phyloP scores from a whole-genome alignment of 169 alveolate genomes.

The Cryptosporidium ubiquitum region DNA sequence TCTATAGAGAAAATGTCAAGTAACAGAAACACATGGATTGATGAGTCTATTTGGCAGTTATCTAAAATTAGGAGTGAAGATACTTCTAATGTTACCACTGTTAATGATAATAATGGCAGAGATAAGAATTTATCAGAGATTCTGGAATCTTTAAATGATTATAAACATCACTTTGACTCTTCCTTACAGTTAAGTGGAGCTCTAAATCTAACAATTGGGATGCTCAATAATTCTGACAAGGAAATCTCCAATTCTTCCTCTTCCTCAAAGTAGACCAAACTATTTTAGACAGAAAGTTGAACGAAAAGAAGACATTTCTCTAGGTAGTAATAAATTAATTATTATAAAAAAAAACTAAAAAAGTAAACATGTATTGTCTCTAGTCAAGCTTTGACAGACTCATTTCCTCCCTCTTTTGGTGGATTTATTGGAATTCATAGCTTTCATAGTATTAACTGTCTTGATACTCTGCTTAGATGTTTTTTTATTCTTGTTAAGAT shows the following conservation, averaged over 20 bases:
- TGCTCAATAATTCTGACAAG: not conserved
- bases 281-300: not conserved
- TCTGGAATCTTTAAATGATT: not conserved
- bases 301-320: not conserved
- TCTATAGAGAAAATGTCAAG: slow-evolving; percentile 8
- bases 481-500: not conserved
- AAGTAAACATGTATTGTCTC: not conserved
- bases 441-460: not conserved
- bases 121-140: not conserved
- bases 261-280: not conserved
- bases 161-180: slow-evolving; percentile 13
- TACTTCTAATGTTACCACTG: not conserved
- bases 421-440: not conserved
- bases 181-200: slow-evolving; percentile 27
- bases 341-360: not conserved
- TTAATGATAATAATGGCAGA: not conserved
- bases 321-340: not conserved
- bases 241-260: not conserved
- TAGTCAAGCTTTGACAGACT: not conserved
- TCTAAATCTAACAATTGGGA: slow-evolving; percentile 1
- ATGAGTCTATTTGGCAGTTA: slow-evolving; percentile 46
- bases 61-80: not conserved
- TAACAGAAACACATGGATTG: slow-evolving; percentile 54
- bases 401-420: not conserved
- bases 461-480: not conserved